Percentiles rank a stretch among this genome's conserved stretches.
Evolutionary conservation across 139 green algal genomes (phyloP).

Genomic region (Micractinium conductrix): DNA sequence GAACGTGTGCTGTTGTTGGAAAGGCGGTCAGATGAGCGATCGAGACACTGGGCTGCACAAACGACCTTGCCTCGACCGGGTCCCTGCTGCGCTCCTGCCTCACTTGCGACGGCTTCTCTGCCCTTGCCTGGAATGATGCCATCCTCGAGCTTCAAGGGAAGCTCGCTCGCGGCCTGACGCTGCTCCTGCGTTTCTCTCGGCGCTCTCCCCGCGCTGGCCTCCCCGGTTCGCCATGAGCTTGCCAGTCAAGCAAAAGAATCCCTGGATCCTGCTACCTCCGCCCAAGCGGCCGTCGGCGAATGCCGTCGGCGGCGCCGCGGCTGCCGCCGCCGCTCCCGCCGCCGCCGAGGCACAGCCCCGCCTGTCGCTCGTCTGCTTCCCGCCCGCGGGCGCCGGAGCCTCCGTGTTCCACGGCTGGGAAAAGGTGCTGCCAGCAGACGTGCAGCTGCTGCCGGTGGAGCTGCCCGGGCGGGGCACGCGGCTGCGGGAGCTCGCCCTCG

Average conservation of each 20-base stretch:
- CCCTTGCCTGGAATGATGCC: too few relatives aligned
- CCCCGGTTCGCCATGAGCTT: too few relatives aligned
- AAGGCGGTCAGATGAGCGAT: too few relatives aligned
- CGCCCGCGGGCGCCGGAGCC: conserved; percentile 61
- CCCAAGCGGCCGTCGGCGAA: too few relatives aligned
- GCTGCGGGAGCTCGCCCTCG: conserved; percentile 45
- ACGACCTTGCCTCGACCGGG: too few relatives aligned
- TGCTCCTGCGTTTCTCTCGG: too few relatives aligned
- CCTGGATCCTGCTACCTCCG: not conserved
- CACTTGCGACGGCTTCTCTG: not conserved
- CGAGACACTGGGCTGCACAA: too few relatives aligned
- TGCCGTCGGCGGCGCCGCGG: too few relatives aligned
- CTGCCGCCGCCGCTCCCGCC: not conserved
- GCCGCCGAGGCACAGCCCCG: not conserved
- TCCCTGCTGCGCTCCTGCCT: too few relatives aligned
- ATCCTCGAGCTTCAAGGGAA: not conserved
- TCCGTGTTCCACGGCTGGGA: conserved; percentile 56
- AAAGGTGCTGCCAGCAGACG: not conserved
- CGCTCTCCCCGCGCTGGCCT: too few relatives aligned
- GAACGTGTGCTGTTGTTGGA: too few relatives aligned
- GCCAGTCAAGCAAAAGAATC: too few relatives aligned
- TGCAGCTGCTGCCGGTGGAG: conserved; percentile 60
- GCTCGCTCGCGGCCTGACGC: not conserved
- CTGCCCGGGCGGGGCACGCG: conserved; percentile 58
- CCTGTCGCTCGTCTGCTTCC: conserved; percentile 45